A percentile compares a stretch with the other conserved stretches of the same genome.
Conservation (phyloP, 2,329 filamentous ascomycete species). For the Sporothrix luriei region DNA sequence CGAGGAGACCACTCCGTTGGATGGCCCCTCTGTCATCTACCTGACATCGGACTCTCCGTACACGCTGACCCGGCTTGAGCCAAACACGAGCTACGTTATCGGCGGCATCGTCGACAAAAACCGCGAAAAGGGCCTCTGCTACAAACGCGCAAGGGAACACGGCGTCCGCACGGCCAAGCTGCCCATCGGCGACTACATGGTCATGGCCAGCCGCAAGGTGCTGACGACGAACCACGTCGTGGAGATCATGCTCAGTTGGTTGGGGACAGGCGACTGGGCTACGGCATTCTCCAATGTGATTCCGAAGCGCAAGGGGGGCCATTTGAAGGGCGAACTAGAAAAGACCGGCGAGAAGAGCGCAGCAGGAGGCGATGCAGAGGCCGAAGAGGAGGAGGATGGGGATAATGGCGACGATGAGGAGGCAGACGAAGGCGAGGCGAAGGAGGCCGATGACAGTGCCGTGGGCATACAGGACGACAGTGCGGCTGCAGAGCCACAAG, state of each 20-base stretch:
- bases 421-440: neutral
- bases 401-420: slow-evolving; percentile 29
- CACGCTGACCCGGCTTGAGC: slow-evolving; percentile 78
- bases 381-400: slow-evolving; percentile 28
- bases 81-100: slow-evolving; percentile 88
- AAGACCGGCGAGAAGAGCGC: slow-evolving; percentile 38
- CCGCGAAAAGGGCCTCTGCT: slow-evolving; percentile 91
- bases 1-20: slow-evolving; percentile 37
- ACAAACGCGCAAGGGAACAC: slow-evolving; percentile 72
- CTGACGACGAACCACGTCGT: slow-evolving; percentile 94
- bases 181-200: slow-evolving; percentile 92
- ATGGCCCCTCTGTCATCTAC: slow-evolving; percentile 67
- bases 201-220: slow-evolving; percentile 84
- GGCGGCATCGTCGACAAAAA: slow-evolving; percentile 96
- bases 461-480: neutral
- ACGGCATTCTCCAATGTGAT: slow-evolving; percentile 85
- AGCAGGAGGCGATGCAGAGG: slow-evolving; percentile 35
- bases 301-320: slow-evolving; percentile 84
- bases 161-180: slow-evolving; percentile 86
- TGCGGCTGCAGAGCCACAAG: neutral
- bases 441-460: neutral
- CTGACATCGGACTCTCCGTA: slow-evolving; percentile 89
- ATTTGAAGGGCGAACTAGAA: slow-evolving; percentile 52
- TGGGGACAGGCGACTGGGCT: slow-evolving; percentile 89
- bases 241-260: slow-evolving; percentile 93